Evolutionary conservation across 805 yeast species (phyloP), one percentile per base, ranked within the genome.

Genomic region (Kodamaea laetipori): DNA sequence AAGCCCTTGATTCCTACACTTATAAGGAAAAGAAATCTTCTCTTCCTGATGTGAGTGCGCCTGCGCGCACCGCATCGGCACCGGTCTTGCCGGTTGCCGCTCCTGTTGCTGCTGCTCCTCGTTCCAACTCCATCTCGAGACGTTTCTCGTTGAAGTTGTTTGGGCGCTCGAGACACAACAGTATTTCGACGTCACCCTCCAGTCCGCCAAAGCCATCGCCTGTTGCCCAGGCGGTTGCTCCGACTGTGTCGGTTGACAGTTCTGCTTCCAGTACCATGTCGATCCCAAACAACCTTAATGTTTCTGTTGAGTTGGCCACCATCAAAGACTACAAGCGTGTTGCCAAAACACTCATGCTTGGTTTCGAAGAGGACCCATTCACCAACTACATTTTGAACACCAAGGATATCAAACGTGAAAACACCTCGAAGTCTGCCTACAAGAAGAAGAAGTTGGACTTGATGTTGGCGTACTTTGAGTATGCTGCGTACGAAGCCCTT

Each of bases 331-430:
- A 77, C 52, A 74, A 71, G 47, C 69, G 78, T 46, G 81, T 81
- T 19, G 82, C 83, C 17, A 67, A 67, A 45, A 77, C 82, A 6
- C 64, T 80, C 41, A 69, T 71, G 42, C 61, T 76, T 42, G 77
- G 82, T 4, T 80, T 80, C 54, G 74, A 71, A 50, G 73, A 76
- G 40, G 84, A 80, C 57, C 72, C 78, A 23, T 78, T 78, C 51
- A 72, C 76, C 45, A 68, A 70, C 48, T 79, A 77, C 49, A 64
- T 68, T 28, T 67, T 74, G 46, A 77, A 73, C 41, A 67, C 74
- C 7, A 34, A 53, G 17, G 44, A 41, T 27, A 48, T 56, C 43
- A 43, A 44, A 18, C 45, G 45, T 17, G 70, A 62, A 37, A 71
- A 66, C 44, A 57, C 55, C 34, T 63, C 61, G 43, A 60, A 56